phyloP scores from a whole-genome alignment of 495 filamentous ascomycete species.

The Daldinia childiae region DNA sequence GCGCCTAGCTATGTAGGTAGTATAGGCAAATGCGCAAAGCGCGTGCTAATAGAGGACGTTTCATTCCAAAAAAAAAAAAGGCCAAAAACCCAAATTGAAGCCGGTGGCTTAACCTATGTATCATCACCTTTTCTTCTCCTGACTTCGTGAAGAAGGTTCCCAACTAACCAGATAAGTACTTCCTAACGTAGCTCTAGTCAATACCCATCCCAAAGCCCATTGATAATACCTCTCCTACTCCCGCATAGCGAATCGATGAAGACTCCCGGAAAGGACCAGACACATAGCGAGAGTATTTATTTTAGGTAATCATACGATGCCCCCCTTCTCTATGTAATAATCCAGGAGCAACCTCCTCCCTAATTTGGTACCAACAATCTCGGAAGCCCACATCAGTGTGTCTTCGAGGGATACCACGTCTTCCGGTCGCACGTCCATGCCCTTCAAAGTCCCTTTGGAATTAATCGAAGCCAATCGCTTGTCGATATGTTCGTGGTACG shows the following conservation, averaged over 20 bases:
- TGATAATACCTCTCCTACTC: neutral
- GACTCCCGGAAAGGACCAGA: too few relatives aligned
- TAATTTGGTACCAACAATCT: neutral
- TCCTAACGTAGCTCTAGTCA: neutral
- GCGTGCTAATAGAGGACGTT: constrained; percentile 23
- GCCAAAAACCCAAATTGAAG: neutral
- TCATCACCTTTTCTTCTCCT: neutral
- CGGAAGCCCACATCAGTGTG: neutral
- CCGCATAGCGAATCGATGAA: neutral
- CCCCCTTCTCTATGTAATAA: neutral
- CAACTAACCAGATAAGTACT: neutral
- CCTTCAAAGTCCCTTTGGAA: too few relatives aligned
- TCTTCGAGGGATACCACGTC: too few relatives aligned
- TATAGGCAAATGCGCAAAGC: constrained; percentile 17
- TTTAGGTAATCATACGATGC: too few relatives aligned
- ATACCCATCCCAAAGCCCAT: neutral
- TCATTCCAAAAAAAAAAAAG: constrained; percentile 2
- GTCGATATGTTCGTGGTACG: neutral
- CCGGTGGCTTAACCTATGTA: neutral
- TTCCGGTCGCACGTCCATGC: neutral
- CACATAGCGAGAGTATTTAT: too few relatives aligned
- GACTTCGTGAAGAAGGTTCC: neutral
- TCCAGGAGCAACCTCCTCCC: neutral
- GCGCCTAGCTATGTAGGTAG: constrained; percentile 21
- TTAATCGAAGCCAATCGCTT: too few relatives aligned